Percentiles rank a stretch among this genome's conserved stretches.
phyloP scores from a whole-genome alignment of 768 basidiomycete genomes.

The Phallus indusiatus region DNA sequence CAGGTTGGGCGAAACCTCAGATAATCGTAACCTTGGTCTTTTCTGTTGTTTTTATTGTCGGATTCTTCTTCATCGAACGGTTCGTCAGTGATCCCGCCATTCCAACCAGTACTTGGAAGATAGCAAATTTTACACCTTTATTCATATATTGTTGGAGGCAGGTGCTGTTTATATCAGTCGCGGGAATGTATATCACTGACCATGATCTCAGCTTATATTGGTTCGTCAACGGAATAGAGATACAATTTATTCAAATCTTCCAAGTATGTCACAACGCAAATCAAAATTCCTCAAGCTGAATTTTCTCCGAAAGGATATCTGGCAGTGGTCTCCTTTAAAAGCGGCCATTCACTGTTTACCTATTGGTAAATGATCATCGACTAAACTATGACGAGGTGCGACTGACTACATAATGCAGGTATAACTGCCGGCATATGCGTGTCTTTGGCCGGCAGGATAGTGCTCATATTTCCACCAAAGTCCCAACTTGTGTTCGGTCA shows the following conservation, averaged over 20 bases:
- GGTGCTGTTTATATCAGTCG: neutral
- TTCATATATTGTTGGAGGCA: neutral
- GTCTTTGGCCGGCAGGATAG: neutral
- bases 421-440: neutral
- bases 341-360: slow-evolving; percentile 6
- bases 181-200: neutral
- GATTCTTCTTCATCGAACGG: slow-evolving; percentile 33
- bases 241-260: slow-evolving; percentile 9
- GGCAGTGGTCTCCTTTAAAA: neutral
- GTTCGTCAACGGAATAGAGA: slow-evolving; percentile 1
- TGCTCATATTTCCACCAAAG: neutral
- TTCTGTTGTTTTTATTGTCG: slow-evolving; percentile 28
- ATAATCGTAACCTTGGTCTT: slow-evolving; percentile 39
- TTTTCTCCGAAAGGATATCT: neutral
- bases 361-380: neutral
- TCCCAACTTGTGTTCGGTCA: neutral
- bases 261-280: neutral
- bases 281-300: too few species aligned
- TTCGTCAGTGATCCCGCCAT: neutral
- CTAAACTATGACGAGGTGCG: neutral
- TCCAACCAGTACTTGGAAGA: neutral
- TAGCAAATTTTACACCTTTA: neutral
- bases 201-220: slow-evolving; percentile 3
- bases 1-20: slow-evolving; percentile 36
- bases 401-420: neutral